A percentile compares a stretch with the other conserved stretches of the same genome.
Evolutionary conservation across 495 filamentous ascomycete species (phyloP).

Genomic region (Penicillium arizonense): DNA sequence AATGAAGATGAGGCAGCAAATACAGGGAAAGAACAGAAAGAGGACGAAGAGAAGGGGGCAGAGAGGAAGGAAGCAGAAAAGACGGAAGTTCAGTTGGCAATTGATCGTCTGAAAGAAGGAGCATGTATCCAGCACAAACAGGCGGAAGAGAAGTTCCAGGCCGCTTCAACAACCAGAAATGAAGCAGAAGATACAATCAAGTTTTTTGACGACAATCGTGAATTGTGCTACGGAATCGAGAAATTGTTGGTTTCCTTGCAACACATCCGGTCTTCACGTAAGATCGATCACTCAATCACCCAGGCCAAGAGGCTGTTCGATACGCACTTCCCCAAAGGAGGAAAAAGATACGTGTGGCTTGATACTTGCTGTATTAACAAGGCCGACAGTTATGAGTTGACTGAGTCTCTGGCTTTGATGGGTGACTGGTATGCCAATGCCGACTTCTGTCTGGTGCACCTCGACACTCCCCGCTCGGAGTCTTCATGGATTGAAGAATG

Average conservation of each 20-base stretch:
- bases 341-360: conserved; percentile 46
- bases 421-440: conserved; percentile 50
- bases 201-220: conserved; percentile 10
- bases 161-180: neutral
- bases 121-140: neutral
- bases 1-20: neutral
- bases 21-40: neutral
- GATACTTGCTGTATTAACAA: conserved; percentile 52
- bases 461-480: conserved; percentile 31
- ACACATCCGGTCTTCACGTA: conserved; percentile 37
- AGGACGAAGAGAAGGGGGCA: too few relatives aligned
- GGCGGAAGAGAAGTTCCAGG: neutral
- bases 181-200: neutral
- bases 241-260: conserved; percentile 32
- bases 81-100: neutral
- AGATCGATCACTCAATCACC: conserved; percentile 32
- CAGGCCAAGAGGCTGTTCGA: conserved; percentile 35
- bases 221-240: conserved; percentile 32
- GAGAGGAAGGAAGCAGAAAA: neutral
- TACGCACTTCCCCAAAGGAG: conserved; percentile 27
- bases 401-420: conserved; percentile 44
- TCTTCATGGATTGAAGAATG: conserved; percentile 23
- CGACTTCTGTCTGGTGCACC: conserved; percentile 46
- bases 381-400: conserved; percentile 33
- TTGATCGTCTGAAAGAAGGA: neutral